Conservation (phyloP, 306 rosid genomes). For the Trifolium dubium region DNA sequence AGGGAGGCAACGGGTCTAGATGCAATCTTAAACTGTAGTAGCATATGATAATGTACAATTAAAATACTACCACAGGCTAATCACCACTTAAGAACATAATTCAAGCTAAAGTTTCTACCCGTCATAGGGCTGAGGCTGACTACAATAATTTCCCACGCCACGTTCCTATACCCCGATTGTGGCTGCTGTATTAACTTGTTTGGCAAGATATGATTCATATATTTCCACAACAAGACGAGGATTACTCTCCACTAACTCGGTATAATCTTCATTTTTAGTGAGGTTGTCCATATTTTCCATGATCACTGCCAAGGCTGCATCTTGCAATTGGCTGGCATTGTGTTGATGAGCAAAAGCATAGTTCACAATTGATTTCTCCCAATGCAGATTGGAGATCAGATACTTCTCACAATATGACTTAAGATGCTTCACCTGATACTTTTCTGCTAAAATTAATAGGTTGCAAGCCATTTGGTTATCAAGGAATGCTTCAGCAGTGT, state of each 20-base stretch:
- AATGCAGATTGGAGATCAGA: constrained; percentile 63
- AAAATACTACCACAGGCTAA: constrained; percentile 26
- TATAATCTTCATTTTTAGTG: constrained; percentile 63
- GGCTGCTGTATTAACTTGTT: constrained; percentile 74
- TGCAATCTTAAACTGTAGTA: constrained; percentile 25
- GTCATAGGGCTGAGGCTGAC: constrained; percentile 23
- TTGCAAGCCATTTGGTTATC: constrained; percentile 76
- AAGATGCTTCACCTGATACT: constrained; percentile 80
- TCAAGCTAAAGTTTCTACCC: constrained; percentile 26
- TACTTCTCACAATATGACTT: constrained; percentile 73
- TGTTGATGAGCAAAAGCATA: constrained; percentile 76
- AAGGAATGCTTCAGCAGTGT: constrained; percentile 77
- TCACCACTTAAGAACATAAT: constrained; percentile 27
- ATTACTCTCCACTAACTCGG: constrained; percentile 66
- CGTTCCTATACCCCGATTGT: constrained; percentile 19
- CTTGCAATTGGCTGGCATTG: constrained; percentile 64
- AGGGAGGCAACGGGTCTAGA: background rate
- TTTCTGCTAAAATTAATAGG: constrained; percentile 72
- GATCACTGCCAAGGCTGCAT: constrained; percentile 65
- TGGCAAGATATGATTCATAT: constrained; percentile 72
- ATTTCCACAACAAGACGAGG: constrained; percentile 80
- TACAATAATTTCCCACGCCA: background rate
- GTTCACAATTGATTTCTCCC: constrained; percentile 65
- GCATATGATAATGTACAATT: constrained; percentile 39
- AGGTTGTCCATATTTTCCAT: constrained; percentile 71